Conservation (phyloP, 495 filamentous ascomycete genomes). For the Tuber borchii region DNA sequence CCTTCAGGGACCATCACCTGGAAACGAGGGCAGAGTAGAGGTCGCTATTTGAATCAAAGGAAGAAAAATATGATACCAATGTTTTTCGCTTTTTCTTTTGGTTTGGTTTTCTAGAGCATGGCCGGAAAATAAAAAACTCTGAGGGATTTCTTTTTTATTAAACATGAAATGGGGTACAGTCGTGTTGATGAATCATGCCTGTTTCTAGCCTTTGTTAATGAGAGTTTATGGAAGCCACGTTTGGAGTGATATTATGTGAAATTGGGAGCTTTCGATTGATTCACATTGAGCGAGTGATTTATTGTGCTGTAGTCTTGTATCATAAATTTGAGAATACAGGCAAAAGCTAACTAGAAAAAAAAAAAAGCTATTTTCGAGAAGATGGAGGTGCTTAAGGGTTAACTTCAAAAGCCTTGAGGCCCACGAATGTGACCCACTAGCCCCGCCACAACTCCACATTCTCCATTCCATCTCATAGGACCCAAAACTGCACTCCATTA, state of each 20-base stretch:
- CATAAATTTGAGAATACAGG: not conserved
- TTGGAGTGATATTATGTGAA: not conserved
- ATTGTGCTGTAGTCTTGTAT: not conserved
- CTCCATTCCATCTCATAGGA: not conserved
- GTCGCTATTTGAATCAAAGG: constrained; percentile 56
- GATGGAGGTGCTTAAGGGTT: too few relatives aligned
- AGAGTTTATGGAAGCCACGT: not conserved
- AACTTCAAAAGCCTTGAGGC: not conserved
- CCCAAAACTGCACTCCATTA: not conserved
- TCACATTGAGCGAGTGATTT: not conserved
- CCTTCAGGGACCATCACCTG: constrained; percentile 64
- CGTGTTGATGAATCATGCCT: not conserved
- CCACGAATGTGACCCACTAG: not conserved
- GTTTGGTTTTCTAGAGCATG: not conserved
- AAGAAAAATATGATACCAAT: constrained; percentile 24
- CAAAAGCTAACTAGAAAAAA: not conserved
- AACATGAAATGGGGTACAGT: not conserved
- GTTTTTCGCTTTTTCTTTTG: constrained; percentile 5
- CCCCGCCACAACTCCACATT: not conserved
- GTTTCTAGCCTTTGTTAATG: constrained; percentile 1
- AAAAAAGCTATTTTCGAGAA: too few relatives aligned
- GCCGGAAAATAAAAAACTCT: not conserved
- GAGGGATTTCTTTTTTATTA: not conserved
- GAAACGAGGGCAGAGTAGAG: constrained; percentile 84
- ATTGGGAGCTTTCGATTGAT: not conserved